Base-by-base conservation (phyloP, 2,329 filamentous ascomycete genomes). In the Colletotrichum sp. region DNA sequence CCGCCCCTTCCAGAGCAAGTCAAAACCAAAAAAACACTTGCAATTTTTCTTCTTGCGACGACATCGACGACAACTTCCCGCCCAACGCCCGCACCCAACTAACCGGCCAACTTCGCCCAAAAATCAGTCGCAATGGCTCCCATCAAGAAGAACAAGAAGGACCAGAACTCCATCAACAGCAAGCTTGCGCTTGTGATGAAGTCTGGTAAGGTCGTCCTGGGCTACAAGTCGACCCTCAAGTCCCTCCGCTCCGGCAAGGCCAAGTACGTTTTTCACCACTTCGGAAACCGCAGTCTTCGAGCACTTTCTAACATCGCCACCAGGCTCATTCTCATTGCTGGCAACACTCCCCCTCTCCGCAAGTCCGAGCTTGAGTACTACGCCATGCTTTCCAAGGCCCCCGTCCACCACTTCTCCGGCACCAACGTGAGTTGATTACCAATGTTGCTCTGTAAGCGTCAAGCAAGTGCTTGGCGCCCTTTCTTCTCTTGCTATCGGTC, bases 351-450 rank as follows among this genome's bases (percentile, higher is more conserved):
- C 86, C 97, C 97, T 88, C 95, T 99, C 84, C 94, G 96, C 88
- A 99, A 99, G 94, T 95, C 93, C 84, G 96, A 99, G 92, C 93
- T 98, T 79, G 96, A 98, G 91, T 98, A 95, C 90, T 96, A 96
- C 91, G 92, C 92, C 87, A 97, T 97, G 95, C 89, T 98, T 84
- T 93, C 93, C 87, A 98, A 99, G 93, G 95, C 94, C 83, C 93
- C 94, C 80, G 96, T 99, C 84, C 96, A 99, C 92, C 97, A 99
- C 92, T 99, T 98, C 91, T 92, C 92, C 82, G 97, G 97, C 85
- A 98, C 98, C 94, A 99, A 99, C 93, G 96, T 99, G 94, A 94
- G 96, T 95, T 74, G 59, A 44, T 52, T 24, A 44, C 59, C 26
- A 32, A 18, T 39, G 67, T 68, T 64, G 34, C n/a, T 34, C 60